Conservation (phyloP, 192 early-diverging fungal genomes). For the Funneliformis geosporum region DNA sequence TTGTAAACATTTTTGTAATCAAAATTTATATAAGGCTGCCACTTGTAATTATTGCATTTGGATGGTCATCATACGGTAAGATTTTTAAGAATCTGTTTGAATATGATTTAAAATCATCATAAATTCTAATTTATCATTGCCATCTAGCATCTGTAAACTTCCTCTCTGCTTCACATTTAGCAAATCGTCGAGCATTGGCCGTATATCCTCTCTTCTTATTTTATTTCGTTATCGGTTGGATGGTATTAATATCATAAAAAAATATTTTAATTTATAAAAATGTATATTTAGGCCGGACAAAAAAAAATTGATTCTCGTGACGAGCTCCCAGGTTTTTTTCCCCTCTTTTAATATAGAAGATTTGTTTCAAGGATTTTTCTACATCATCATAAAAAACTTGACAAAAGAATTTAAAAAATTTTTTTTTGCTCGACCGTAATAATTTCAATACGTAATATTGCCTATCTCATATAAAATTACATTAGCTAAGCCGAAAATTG, state of each 20-base stretch:
- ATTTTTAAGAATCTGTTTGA: not conserved
- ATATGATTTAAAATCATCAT: not conserved
- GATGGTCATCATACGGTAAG: conserved; percentile 84
- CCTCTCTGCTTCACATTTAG: conserved; percentile 81
- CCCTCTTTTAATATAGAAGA: too few relatives aligned
- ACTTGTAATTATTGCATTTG: conserved; percentile 74
- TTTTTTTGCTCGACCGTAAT: too few relatives aligned
- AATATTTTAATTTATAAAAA: too few relatives aligned
- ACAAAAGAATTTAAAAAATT: too few relatives aligned
- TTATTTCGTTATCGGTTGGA: conserved; percentile 94
- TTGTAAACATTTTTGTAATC: conserved; percentile 67
- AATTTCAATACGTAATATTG: too few relatives aligned
- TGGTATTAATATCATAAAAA: conserved; percentile 76
- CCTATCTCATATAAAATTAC: too few relatives aligned
- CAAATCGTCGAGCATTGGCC: conserved; percentile 81
- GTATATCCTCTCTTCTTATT: conserved; percentile 95
- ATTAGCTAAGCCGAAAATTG: too few relatives aligned
- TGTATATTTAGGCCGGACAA: too few relatives aligned
- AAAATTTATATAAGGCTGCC: conserved; percentile 73
- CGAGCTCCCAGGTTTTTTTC: too few relatives aligned
- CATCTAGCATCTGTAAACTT: conserved; percentile 86
- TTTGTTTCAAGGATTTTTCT: too few relatives aligned
- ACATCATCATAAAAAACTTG: too few relatives aligned
- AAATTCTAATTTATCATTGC: conserved; percentile 1
- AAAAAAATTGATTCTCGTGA: too few relatives aligned